These are phyloP conservation scores for Annona squamosa DNA, from an alignment of 164 flowering plant species.

Conservation along the genomic window DNA sequence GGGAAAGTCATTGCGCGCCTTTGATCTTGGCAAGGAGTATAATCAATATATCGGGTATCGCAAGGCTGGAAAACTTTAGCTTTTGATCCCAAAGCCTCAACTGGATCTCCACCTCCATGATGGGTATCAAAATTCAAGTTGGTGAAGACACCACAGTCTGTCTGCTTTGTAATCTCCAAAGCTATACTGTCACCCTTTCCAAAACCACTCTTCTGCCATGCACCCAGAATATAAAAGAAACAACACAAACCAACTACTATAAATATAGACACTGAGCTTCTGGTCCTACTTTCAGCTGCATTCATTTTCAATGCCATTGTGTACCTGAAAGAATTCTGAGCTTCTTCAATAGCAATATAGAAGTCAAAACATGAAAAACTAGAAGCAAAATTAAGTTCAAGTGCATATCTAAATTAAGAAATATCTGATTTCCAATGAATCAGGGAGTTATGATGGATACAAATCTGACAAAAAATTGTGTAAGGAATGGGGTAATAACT, in stretches of 20 bases:
- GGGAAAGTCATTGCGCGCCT: constrained; percentile 85
- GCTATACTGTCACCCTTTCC: constrained; percentile 91
- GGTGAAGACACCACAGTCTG: constrained; percentile 50
- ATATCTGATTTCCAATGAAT: background rate
- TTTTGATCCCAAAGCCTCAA: constrained; percentile 39
- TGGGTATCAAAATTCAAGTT: constrained; percentile 72
- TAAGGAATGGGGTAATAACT: background rate
- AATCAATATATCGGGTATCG: constrained; percentile 46
- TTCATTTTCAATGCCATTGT: constrained; percentile 53
- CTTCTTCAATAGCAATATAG: background rate
- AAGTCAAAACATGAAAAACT: background rate
- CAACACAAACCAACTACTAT: constrained; percentile 79
- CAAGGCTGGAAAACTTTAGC: constrained; percentile 45
- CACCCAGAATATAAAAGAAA: constrained; percentile 82
- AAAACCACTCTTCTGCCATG: constrained; percentile 94
- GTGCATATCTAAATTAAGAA: background rate
- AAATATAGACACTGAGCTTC: constrained; percentile 65
- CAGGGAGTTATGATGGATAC: background rate
- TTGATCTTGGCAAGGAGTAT: constrained; percentile 94
- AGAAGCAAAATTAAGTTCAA: background rate
- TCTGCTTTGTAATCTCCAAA: constrained; percentile 49
- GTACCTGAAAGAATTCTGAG: constrained; percentile 22
- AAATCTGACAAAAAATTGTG: background rate
- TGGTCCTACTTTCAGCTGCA: constrained; percentile 50
- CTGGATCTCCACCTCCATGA: constrained; percentile 40